These are phyloP conservation scores for Flaveria linearis DNA, from an alignment of 129 eudicot species.

Conservation along the genomic window DNA sequence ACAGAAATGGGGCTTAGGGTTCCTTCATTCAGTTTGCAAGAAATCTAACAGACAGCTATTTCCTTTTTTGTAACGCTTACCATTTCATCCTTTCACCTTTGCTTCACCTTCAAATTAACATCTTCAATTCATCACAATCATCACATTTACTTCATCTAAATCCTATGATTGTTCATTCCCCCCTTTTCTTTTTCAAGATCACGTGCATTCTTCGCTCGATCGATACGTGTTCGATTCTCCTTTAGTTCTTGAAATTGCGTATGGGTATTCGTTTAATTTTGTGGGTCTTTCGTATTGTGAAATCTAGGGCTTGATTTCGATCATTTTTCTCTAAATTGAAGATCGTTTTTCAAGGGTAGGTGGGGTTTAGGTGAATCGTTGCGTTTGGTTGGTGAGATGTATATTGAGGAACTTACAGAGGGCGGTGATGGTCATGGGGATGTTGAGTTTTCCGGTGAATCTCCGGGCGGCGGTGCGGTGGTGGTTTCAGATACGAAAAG, in stretches of 20 bases:
- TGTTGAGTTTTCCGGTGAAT: slow-evolving; percentile 29
- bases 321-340: not conserved
- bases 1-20: slow-evolving; percentile 24
- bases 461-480: slow-evolving; percentile 24
- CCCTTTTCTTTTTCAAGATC: slow-evolving; percentile 23
- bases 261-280: not conserved
- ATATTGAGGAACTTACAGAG: slow-evolving; percentile 66
- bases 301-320: slow-evolving; percentile 28
- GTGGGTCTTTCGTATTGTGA: not conserved
- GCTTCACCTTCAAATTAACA: slow-evolving; percentile 27
- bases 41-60: slow-evolving; percentile 20
- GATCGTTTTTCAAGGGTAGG: slow-evolving; percentile 19
- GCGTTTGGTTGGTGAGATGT: slow-evolving; percentile 37
- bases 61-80: slow-evolving; percentile 29
- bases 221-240: slow-evolving; percentile 13
- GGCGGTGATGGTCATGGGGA: slow-evolving; percentile 37
- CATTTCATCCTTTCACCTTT: slow-evolving; percentile 27
- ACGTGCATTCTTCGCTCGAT: slow-evolving; percentile 15
- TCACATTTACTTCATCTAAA: slow-evolving; percentile 3
- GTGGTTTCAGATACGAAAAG: slow-evolving; percentile 52
- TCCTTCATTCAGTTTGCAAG: slow-evolving; percentile 27
- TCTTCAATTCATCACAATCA: not conserved
- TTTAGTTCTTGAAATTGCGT: not conserved
- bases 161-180: not conserved
- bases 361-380: not conserved